Evolutionary conservation across 495 filamentous ascomycete genomes (phyloP), one percentile per base, ranked within the genome.

Genomic region (Glonium stellatum): DNA sequence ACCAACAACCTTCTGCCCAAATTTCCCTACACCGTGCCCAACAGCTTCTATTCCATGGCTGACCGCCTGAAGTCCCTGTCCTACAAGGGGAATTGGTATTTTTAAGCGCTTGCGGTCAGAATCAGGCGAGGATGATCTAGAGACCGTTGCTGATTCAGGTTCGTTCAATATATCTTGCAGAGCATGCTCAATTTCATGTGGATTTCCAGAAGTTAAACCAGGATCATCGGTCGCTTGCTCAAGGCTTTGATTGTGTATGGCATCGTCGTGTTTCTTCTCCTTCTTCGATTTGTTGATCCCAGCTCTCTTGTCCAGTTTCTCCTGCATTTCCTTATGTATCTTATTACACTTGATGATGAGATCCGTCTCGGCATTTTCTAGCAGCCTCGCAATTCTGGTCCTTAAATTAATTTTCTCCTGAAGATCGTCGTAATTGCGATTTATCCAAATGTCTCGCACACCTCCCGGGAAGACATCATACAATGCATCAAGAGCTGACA

Each of bases 381-480:
- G 79, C 52, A 78, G 75, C 58, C 78, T 69, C 19, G 90, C 89
- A n/a, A 95, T 71, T 19, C 79, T 71, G 59, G 90, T 82, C 21
- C 93, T 82, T 66, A 79, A 75, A 63, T 88, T 82, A 44, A 97
- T 88, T 69, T 98, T 98, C 57, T 91, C 87, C 54, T 88, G 80
- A 12, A 98, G 81, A 25, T 88, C 84, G 55, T 93, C 90, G 59
- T 87, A 92, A 68, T 97, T 89, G 22, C 93, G 85, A 55, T 96
- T 97, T 61, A 97, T 86, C 90, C 92, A 98, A 36, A 97, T 91
- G 70, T 97, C 97, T 55, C 90, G 84, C 70, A 98, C 85, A 50
- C 93, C 93, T 44, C 93, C 93, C 2, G 93, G 93, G 67, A 96
- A 98, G 6, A 97, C 91, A 71, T 98, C 93, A 66, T 93, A 98